Base-by-base conservation (phyloP, 768 basidiomycete genomes). In the Lentinula edodes region DNA sequence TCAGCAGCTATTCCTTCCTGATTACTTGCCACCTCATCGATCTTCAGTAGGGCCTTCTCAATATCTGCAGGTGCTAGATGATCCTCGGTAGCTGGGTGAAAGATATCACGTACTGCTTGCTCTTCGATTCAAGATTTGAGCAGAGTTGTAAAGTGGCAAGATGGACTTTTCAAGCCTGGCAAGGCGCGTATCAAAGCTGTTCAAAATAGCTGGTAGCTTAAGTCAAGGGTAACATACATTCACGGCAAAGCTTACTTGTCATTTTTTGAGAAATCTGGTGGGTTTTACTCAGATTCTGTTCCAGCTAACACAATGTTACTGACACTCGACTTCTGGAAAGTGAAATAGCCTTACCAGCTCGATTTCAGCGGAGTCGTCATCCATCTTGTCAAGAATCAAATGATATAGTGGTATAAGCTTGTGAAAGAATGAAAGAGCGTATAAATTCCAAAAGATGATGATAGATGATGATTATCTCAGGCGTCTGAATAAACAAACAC, bases 211-310 rank as follows among this genome's bases (percentile, higher is more conserved):
- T 94, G 69, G 68, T 66, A 66, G 72, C 64, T 64, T 51, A 39
- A 56, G 55, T 56, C n/a, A 52, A 6, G 8, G 28, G 42, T 35
- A 13, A 9, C 5, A 34, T 2, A 13, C 4, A 18, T n/a, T 51
- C 2, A 48, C 9, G 16, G 42, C n/a, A 10, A 10, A 12, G 68
- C 89, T 60, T 75, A 93, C 91, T 84, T 63, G 84, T 92, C 91
- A 94, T 93, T 55, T 90, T 80, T 67, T 89, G 88, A 1, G 91
- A 93, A 63, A 91, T 89, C 68, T 90, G 90, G 20, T 83, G 83
- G 0, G 91, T 93, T 74, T 93, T 93, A 72, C 89, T 86, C 46
- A 94, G 77, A 69, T 93, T 93, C 73, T 93, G 92, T 74, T 94
- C 90, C 9, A 94, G 81, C 91, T 91, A 50, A n/a, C 34, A 15